Evolutionary conservation across 306 rosid genomes (phyloP).

Genomic region (Prunus salicina): DNA sequence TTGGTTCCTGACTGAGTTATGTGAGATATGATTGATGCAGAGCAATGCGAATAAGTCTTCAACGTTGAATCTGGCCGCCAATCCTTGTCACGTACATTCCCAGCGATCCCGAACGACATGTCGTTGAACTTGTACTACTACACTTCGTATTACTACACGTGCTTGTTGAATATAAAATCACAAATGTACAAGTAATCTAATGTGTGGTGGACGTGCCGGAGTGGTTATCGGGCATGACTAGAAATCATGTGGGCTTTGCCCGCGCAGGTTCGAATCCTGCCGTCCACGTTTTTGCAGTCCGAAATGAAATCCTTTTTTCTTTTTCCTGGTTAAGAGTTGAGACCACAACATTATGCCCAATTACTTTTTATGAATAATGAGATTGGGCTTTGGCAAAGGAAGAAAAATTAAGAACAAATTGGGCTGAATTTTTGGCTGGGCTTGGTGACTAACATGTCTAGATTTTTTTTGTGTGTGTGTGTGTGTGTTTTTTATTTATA

Average conservation of each 20-base stretch:
- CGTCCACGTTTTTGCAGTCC: background rate
- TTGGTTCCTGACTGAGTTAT: background rate
- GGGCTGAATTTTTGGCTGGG: background rate
- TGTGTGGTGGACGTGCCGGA: constrained; percentile 15
- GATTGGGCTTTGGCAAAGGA: background rate
- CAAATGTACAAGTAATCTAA: accelerated
- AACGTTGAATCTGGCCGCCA: background rate
- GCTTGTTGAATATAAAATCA: background rate
- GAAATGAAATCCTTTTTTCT: background rate
- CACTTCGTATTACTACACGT: background rate
- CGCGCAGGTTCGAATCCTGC: constrained; percentile 13
- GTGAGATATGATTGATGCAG: background rate
- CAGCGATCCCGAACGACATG: background rate
- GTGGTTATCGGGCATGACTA: constrained; percentile 23
- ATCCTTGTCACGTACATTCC: background rate
- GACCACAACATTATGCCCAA: too few species aligned
- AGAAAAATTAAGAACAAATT: too few species aligned
- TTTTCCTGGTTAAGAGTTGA: background rate
- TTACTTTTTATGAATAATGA: background rate
- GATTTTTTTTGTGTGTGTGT: too few species aligned
- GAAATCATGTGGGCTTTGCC: constrained; percentile 20
- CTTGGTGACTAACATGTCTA: too few species aligned
- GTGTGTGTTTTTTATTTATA: too few species aligned
- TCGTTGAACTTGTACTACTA: too few species aligned
- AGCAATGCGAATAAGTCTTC: background rate